Evolutionary conservation across 2,329 filamentous ascomycete genomes (phyloP), one percentile per base, ranked within the genome.

Genomic region (Ustulina deusta): DNA sequence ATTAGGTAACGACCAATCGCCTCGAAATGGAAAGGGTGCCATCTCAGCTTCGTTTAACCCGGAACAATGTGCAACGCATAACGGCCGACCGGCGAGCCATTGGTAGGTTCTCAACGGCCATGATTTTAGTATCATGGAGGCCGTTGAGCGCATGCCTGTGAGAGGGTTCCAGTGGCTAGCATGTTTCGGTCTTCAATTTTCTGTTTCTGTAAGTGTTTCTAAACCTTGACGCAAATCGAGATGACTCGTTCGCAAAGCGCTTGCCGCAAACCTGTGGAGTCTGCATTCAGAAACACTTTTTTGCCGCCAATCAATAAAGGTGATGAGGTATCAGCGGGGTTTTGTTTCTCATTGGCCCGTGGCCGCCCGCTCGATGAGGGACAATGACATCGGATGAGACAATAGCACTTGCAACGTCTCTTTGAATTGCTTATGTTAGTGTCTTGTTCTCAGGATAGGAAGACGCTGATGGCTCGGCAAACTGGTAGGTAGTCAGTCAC

Each of bases 201-300:
- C 61, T 56, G 67, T 67, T 70, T 70, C 63, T 62, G 55, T 56
- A 62, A 65, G 66, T 63, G 71, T 73, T 73, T 73, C 69, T 65
- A 40, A 63, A 65, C 58, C 66, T 63, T 40, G 63, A 63, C 60
- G 54, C 52, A 70, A 57, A 58, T 69, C 69, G 60, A 65, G 56
- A 62, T 62, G 65, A 71, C 65, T 68, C 67, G 69, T 69, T 57
- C 69, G 67, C 65, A 73, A 72, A 74, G 74, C 74, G 75, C 75
- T 75, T 76, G 71, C 70, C 68, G 69, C 70, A 71, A 68, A 62
- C 69, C 66, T 56, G 63, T 69, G 63, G 68, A 66, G 65, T 66
- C 54, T 57, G 57, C 64, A 69, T 60, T 71, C 59, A 66, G 68
- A 58, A 54, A 69, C 58, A 52, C 54, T 52, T 70, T 71, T 71